These are phyloP conservation scores for Neodidymelliopsis sp. DNA, from an alignment of 2,329 filamentous ascomycete genomes.

Conservation along the genomic window DNA sequence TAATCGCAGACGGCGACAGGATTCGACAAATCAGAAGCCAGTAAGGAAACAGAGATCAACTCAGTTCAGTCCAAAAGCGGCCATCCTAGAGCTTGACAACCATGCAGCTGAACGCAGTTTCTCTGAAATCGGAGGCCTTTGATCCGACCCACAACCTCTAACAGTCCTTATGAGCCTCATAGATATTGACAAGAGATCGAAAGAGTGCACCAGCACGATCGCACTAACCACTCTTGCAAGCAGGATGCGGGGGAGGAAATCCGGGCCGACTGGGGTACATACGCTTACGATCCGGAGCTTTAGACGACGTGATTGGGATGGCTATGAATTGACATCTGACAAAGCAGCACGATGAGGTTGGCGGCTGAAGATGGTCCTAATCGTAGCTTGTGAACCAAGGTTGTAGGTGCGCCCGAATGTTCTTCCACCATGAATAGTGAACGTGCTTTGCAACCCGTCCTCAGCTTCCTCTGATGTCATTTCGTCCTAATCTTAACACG, in stretches of 20 bases:
- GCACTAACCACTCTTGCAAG: conserved; percentile 11
- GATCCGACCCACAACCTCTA: neutral
- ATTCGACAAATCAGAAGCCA: conserved; percentile 19
- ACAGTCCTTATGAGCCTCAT: conserved; percentile 13
- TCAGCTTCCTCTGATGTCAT: neutral
- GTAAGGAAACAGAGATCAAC: neutral
- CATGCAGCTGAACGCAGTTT: neutral
- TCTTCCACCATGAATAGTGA: neutral
- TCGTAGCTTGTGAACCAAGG: neutral
- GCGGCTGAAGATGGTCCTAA: neutral
- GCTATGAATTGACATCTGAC: neutral
- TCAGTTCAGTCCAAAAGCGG: neutral
- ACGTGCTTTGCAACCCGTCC: neutral
- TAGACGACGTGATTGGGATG: neutral
- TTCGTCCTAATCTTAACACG: neutral
- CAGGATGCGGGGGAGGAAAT: conserved; percentile 6
- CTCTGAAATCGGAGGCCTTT: neutral
- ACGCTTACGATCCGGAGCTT: conserved; percentile 1
- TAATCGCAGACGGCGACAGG: neutral
- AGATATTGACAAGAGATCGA: conserved; percentile 14
- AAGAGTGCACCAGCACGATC: conserved; percentile 2
- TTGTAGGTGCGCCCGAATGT: neutral
- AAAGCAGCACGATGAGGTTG: neutral
- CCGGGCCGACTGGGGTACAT: conserved; percentile 12
- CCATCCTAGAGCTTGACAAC: neutral